Conservation (phyloP, 2,329 filamentous ascomycete species). For the Verticillium isaacii region DNA sequence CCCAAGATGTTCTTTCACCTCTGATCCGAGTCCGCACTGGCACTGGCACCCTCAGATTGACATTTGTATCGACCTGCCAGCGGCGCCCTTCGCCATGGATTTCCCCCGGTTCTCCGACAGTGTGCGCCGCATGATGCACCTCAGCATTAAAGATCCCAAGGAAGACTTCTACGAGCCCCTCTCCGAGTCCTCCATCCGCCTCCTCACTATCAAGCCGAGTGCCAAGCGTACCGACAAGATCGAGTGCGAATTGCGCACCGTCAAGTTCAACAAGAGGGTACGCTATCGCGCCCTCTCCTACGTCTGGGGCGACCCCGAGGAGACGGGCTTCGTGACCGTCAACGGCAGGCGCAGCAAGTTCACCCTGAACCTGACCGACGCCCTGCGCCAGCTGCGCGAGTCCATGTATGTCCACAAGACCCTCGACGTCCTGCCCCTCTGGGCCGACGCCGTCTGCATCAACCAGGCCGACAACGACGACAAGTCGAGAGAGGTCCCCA, state of each 20-base stretch:
- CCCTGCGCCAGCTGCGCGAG: conserved; percentile 22
- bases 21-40: neutral
- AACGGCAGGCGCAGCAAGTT: conserved; percentile 18
- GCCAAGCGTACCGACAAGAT: neutral
- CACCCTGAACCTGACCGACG: conserved; percentile 24
- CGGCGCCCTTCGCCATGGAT: neutral
- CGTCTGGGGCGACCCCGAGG: conserved; percentile 11
- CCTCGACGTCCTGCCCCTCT: conserved; percentile 18
- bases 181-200: neutral
- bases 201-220: neutral
- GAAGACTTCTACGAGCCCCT: neutral
- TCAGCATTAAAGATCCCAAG: neutral
- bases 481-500: conserved; percentile 3
- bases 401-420: conserved; percentile 8
- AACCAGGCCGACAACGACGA: conserved; percentile 7
- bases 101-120: neutral
- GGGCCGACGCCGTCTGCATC: conserved; percentile 31
- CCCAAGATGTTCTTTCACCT: neutral
- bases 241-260: neutral
- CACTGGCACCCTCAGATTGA: neutral
- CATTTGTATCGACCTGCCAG: neutral
- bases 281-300: conserved; percentile 16
- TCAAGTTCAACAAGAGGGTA: neutral
- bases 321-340: conserved; percentile 1
- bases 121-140: neutral